phyloP scores from a whole-genome alignment of 2,329 filamentous ascomycete genomes.

The Diaporthe vexans region DNA sequence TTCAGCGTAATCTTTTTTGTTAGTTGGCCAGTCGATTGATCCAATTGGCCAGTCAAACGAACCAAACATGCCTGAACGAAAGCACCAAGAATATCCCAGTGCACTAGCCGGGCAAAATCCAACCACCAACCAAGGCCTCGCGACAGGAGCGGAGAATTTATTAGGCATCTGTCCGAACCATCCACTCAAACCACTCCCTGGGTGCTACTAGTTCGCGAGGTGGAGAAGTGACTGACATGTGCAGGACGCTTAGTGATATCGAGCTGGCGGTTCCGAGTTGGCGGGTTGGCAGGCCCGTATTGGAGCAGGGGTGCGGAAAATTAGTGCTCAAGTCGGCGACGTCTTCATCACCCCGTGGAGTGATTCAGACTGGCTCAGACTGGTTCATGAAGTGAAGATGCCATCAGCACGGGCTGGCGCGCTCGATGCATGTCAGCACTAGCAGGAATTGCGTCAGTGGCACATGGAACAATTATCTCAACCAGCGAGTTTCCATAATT shows the following conservation, averaged over 20 bases:
- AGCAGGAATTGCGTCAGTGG: constrained; percentile 4
- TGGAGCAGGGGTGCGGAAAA: not conserved
- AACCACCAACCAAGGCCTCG: not conserved
- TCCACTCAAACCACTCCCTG: not conserved
- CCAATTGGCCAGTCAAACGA: not conserved
- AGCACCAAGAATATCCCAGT: not conserved
- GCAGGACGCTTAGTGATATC: not conserved
- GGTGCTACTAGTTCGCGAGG: not conserved
- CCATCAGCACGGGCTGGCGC: not conserved
- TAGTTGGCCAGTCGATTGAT: no score
- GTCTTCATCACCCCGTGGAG: not conserved
- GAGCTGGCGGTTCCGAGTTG: not conserved
- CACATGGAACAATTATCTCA: not conserved
- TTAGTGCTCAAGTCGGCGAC: not conserved
- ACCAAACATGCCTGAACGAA: not conserved
- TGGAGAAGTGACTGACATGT: not conserved
- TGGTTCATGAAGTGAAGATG: no score
- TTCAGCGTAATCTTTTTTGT: no score
- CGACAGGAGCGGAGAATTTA: not conserved
- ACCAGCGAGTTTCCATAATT: not conserved
- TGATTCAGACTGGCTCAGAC: not conserved
- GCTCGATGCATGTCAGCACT: constrained; percentile 2
- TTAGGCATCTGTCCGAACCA: not conserved
- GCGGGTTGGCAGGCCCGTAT: no score
- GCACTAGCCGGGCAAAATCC: not conserved